Percentiles rank a stretch among this genome's conserved stretches.
phyloP scores from a whole-genome alignment of 192 early-diverging fungal genomes.

The Gonapodya sp. region DNA sequence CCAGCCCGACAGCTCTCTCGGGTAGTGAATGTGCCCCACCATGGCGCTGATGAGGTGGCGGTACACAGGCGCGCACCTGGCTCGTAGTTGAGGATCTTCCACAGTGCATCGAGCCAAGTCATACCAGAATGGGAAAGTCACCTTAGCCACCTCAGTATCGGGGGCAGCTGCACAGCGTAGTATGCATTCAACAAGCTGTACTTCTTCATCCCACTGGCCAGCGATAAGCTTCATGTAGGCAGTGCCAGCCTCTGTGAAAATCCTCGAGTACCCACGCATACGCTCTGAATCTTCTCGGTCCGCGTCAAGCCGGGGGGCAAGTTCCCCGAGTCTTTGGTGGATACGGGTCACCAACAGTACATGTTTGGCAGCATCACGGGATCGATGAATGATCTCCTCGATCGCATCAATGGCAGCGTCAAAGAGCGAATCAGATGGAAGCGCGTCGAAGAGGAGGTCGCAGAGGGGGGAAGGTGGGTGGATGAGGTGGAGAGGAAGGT shows the following conservation, averaged over 20 bases:
- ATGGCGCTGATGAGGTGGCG: conserved; percentile 67
- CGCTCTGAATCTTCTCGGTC: conserved; percentile 70
- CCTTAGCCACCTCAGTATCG: conserved; percentile 74
- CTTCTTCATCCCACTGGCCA: conserved; percentile 54
- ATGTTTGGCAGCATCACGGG: conserved; percentile 33
- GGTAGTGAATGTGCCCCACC: conserved; percentile 81
- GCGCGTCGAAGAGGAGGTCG: conserved; percentile 59
- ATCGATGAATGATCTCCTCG: conserved; percentile 58
- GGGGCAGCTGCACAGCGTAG: conserved; percentile 68
- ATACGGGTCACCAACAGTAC: conserved; percentile 49
- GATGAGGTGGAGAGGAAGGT: not conserved
- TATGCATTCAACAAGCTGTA: conserved; percentile 68
- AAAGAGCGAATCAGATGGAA: conserved; percentile 61
- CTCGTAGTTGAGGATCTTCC: conserved; percentile 25
- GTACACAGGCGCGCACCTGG: conserved; percentile 52
- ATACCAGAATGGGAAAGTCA: conserved; percentile 91
- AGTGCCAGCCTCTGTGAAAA: conserved; percentile 87
- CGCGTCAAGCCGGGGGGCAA: conserved; percentile 25
- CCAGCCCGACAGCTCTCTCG: conserved; percentile 50
- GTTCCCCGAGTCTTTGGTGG: conserved; percentile 38
- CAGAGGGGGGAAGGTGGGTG: conserved; percentile 39
- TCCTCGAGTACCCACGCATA: conserved; percentile 70
- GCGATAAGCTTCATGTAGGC: conserved; percentile 69
- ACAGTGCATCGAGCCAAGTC: conserved; percentile 46
- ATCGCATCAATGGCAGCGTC: conserved; percentile 78